Evolutionary conservation across 169 alveolate species (phyloP).

Genomic region (Plasmodium gonderi): DNA sequence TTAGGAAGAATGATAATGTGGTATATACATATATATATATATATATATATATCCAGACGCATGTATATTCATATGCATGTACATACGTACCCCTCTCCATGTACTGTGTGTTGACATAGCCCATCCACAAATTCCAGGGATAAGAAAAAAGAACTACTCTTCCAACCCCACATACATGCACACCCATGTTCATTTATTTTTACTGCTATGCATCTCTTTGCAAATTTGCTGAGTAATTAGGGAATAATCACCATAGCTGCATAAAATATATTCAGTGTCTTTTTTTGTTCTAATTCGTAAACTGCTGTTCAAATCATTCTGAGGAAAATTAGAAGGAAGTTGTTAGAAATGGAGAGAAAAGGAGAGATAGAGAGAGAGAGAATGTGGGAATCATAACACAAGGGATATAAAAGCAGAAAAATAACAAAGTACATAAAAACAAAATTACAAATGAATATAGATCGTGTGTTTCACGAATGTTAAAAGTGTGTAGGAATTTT

Average conservation of each 20-base stretch:
- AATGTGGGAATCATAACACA: not conserved
- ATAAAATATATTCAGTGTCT: constrained; percentile 69
- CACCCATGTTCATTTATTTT: constrained; percentile 12
- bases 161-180: no score
- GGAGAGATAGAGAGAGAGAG: not conserved
- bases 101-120: no score
- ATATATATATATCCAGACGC: constrained; percentile 1
- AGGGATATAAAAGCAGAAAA: not conserved
- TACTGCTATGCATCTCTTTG: constrained; percentile 16
- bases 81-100: not conserved
- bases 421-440: not conserved
- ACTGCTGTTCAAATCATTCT: constrained; percentile 55
- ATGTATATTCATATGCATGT: not conserved
- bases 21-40: not conserved
- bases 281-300: constrained; percentile 61
- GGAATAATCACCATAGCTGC: constrained; percentile 61
- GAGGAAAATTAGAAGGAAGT: no score
- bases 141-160: no score
- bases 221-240: constrained; percentile 64
- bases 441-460: not conserved
- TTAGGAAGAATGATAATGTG: no score
- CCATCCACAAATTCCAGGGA: no score
- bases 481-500: not conserved
- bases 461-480: no score
- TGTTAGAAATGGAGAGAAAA: not conserved